phyloP scores from a whole-genome alignment of 2,329 filamentous ascomycete genomes.

The Calonectria pseudoreteaudii region DNA sequence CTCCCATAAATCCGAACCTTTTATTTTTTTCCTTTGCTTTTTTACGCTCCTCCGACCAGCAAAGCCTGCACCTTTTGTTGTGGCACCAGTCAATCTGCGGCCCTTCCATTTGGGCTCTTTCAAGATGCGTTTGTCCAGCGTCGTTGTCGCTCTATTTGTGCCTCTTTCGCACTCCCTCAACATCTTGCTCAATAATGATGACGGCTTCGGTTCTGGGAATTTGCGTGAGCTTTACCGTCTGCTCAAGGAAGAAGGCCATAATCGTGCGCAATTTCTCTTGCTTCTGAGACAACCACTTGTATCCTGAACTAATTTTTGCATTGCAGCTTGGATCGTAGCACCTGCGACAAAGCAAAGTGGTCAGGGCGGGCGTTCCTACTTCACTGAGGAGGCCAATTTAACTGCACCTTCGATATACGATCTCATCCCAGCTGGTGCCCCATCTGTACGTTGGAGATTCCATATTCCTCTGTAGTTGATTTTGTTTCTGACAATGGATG shows the following conservation, averaged over 20 bases:
- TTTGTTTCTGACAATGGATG: background rate
- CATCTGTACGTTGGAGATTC: constrained; percentile 33
- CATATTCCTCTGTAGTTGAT: too few relatives aligned
- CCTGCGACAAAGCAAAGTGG: constrained; percentile 47
- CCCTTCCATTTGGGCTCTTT: too few relatives aligned
- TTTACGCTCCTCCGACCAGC: too few relatives aligned
- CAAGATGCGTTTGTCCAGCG: too few relatives aligned
- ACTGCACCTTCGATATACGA: constrained; percentile 43
- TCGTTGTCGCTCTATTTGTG: constrained; percentile 19
- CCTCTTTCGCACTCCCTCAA: constrained; percentile 40
- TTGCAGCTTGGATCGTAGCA: constrained; percentile 45
- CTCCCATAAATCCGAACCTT: too few relatives aligned
- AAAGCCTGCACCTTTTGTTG: too few relatives aligned
- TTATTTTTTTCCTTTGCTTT: too few relatives aligned
- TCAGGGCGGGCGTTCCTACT: constrained; percentile 43
- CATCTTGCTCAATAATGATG: constrained; percentile 47
- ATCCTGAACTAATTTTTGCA: background rate
- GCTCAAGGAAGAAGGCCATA: constrained; percentile 43
- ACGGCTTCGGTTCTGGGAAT: constrained; percentile 47
- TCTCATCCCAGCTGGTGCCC: constrained; percentile 44
- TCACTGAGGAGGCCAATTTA: constrained; percentile 43
- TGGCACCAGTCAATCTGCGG: too few relatives aligned
- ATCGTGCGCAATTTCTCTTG: constrained; percentile 28
- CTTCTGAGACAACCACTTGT: too few relatives aligned
- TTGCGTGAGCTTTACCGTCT: constrained; percentile 46